phyloP scores from a whole-genome alignment of 345 rosid genomes.

The Microcos paniculata region DNA sequence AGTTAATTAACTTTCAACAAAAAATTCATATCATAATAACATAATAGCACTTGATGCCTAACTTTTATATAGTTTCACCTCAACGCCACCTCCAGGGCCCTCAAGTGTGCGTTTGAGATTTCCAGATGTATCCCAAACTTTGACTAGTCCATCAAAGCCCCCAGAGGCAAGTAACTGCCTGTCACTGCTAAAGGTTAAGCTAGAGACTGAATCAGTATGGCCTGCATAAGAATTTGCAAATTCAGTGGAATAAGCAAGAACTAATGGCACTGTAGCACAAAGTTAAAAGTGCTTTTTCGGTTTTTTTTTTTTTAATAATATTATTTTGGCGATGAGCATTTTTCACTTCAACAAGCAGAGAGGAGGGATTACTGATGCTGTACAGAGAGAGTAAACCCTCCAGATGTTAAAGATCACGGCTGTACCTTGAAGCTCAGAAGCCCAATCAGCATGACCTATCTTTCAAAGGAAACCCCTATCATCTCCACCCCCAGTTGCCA shows the following conservation, averaged over 20 bases:
- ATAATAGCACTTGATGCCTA: neutral
- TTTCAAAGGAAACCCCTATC: slow-evolving; percentile 82
- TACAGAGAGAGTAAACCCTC: neutral
- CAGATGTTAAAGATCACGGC: neutral
- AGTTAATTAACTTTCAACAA: neutral
- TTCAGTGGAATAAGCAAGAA: neutral
- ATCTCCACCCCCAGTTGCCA: slow-evolving; percentile 95
- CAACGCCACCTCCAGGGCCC: slow-evolving; percentile 73
- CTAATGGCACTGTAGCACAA: neutral
- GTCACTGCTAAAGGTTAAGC: slow-evolving; percentile 72
- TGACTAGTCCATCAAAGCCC: slow-evolving; percentile 74
- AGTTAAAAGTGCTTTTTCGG: neutral
- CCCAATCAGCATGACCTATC: slow-evolving; percentile 91
- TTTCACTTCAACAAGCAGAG: neutral
- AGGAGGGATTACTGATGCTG: neutral
- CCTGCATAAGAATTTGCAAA: slow-evolving; percentile 40
- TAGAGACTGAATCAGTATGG: slow-evolving; percentile 78
- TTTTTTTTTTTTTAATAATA: too few relatives aligned
- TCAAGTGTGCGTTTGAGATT: slow-evolving; percentile 54
- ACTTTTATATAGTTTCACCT: slow-evolving; percentile 40
- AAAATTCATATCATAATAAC: neutral
- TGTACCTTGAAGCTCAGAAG: slow-evolving; percentile 64
- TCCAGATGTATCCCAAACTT: slow-evolving; percentile 74
- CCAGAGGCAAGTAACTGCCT: slow-evolving; percentile 82
- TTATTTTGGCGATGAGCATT: too few relatives aligned